A percentile compares a stretch with the other conserved stretches of the same genome.
Evolutionary conservation across 192 early-diverging fungal species (phyloP).

Genomic region (Coemansia sp.): DNA sequence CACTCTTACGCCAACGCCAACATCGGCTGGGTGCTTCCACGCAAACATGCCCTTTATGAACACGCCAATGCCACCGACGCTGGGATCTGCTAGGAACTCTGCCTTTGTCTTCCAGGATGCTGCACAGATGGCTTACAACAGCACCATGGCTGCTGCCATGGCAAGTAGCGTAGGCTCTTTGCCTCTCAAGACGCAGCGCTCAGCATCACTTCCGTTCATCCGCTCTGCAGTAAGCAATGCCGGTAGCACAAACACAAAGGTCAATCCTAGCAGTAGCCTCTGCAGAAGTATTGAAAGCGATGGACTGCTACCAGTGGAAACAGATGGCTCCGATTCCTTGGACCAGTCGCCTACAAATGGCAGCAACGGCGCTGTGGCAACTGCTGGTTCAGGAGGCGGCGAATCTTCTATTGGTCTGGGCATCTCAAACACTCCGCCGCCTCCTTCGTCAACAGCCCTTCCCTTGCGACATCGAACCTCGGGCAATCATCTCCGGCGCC

Average conservation of each 20-base stretch:
- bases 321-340: neutral
- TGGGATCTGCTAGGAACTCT: slow-evolving; percentile 22
- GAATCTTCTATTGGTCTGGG: slow-evolving; percentile 19
- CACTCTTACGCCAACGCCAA: slow-evolving; percentile 50
- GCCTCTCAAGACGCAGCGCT: slow-evolving; percentile 51
- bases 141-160: slow-evolving; percentile 7
- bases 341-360: neutral
- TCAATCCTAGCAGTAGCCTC: slow-evolving; percentile 36
- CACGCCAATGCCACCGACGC: slow-evolving; percentile 12
- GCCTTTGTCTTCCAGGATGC: slow-evolving; percentile 32
- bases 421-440: slow-evolving; percentile 33
- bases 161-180: slow-evolving; percentile 10
- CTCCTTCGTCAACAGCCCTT: slow-evolving; percentile 16
- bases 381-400: neutral
- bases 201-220: slow-evolving; percentile 52
- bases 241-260: slow-evolving; percentile 7
- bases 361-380: neutral
- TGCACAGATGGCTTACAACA: neutral
- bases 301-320: neutral
- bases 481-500: slow-evolving; percentile 42
- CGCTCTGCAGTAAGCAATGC: slow-evolving; percentile 13
- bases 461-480: slow-evolving; percentile 49
- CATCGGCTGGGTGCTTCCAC: slow-evolving; percentile 18
- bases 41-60: slow-evolving; percentile 1
- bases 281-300: slow-evolving; percentile 27